phyloP scores from a whole-genome alignment of 768 basidiomycete genomes.

The Daedaleopsis nitida region DNA sequence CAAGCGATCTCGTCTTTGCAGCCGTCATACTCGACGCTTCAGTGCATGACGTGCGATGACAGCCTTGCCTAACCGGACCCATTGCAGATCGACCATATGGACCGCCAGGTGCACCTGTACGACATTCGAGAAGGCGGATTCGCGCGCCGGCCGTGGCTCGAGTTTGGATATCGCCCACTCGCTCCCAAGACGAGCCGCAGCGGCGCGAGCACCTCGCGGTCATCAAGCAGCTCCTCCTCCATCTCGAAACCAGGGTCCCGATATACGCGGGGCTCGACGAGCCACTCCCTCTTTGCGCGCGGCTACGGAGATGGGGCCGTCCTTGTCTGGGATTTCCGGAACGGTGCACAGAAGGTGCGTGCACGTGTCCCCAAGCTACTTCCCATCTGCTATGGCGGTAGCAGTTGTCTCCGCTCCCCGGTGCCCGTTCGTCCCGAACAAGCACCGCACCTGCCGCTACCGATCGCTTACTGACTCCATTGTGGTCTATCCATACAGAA shows the following conservation, averaged over 20 bases:
- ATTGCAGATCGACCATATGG: slow-evolving; percentile 48
- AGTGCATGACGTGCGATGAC: background rate
- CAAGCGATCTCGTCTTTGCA: background rate
- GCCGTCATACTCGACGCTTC: background rate
- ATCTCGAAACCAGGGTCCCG: slow-evolving; percentile 19
- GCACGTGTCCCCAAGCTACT: background rate
- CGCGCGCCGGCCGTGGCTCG: slow-evolving; percentile 40
- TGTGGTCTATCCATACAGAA: slow-evolving; percentile 31
- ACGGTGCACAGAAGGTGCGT: slow-evolving; percentile 40
- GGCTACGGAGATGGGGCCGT: slow-evolving; percentile 44
- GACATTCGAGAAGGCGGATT: slow-evolving; percentile 46
- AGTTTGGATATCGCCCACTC: slow-evolving; percentile 44
- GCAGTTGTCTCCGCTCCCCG: background rate
- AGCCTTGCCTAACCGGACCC: slow-evolving; percentile 3
- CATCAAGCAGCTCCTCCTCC: slow-evolving; percentile 3
- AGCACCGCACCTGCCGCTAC: slow-evolving; percentile 13
- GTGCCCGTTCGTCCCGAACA: slow-evolving; percentile 1
- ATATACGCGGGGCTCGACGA: slow-evolving; percentile 42
- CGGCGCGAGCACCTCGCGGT: slow-evolving; percentile 18
- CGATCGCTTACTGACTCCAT: slow-evolving; percentile 3
- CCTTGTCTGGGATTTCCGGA: slow-evolving; percentile 53
- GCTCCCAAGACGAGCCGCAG: slow-evolving; percentile 14
- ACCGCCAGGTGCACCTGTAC: slow-evolving; percentile 50
- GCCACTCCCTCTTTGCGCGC: slow-evolving; percentile 45
- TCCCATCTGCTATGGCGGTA: slow-evolving; percentile 1